Base-by-base conservation (phyloP, 75 land plant genomes). In the Pinus albicaulis region DNA sequence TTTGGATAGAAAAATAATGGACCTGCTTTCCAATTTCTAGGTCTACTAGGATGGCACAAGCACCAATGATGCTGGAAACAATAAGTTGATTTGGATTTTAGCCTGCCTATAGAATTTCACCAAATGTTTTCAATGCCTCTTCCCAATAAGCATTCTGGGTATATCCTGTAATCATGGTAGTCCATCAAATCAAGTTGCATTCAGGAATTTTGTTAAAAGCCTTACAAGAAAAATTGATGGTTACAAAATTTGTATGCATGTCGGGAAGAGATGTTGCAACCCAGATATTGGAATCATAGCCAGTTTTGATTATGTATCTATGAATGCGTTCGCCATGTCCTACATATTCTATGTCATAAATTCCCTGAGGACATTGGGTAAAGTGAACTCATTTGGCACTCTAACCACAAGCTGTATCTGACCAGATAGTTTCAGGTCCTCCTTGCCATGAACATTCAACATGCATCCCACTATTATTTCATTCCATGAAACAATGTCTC, bases 121-220 rank as follows among this genome's bases (percentile, higher is more conserved):
- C 8, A 74, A 85, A 87, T 5, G 74, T 77, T 53, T 81, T 72
- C 70, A 86, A n/a, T 14, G 88, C 91, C 55, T 86, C 81, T 63
- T 81, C 76, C 23, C 75, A 83, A 28, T 57, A 66, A 25, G 89
- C 92, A 63, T 85, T 83, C 22, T 87, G 85, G 11, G 81, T 82
- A 60, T 58, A 85, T 10, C 89, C 89, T 0, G 84, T 73, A 31
- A 90, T 83, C 74, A 90, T n/a, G 3, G 90, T 66, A 60, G 85
- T 90, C 92, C 92, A 87, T 3, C 81, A 78, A 8, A 78, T 79
- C 36, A 74, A 44, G 1, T 75, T 83, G 24, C 85, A 63, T 24
- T 23, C 76, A 12, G 53, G 77, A 16, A 74, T 55, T 72, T 59
- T 59, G 20, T 78, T 59, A 56, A 74, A 74, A 26, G 73, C 23